Evolutionary conservation across 352 stramenopile genomes (phyloP), one percentile per base, ranked within the genome.

Genomic region (Thraustochytrium striatum): DNA sequence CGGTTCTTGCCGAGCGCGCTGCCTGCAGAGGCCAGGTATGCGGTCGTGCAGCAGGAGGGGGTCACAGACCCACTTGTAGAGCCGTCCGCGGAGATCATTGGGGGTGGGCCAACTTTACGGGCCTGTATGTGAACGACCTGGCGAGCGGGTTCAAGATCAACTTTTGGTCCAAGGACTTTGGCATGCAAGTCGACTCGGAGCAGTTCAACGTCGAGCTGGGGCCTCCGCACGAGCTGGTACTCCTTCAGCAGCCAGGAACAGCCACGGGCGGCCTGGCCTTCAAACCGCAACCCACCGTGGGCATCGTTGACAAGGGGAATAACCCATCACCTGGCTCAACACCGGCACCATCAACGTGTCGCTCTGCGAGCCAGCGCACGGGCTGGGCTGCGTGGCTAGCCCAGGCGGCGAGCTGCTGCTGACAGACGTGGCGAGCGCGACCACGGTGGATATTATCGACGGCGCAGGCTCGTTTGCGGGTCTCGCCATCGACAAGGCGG

Each of bases 241-340:
- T 94, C 80, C 69, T 87, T 47, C 82, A 88, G 25, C 87, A 93
- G 79, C 86, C 92, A 57, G 91, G 88, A 85, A 93, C 86, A 1
- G 89, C 90, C 2, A 92, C 87, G 52, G 88, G 89, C 69, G 90
- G 90, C 1, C 89, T 85, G 9, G 80, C 87, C 0, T 93, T 95
- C 72, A 82, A 87, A 28, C 90, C 90, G 0, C 89, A 94, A 68
- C 89, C 90, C 7, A 82, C 83, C n/a, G 87, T 87, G 1, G 87
- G 83, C 28, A 86, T 95, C 21, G 89, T 95, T 3, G 89, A 95
- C 70, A 86, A 85, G 9, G 61, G 73, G 8, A 41, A 36, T 28
- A 82, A 80, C 30, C 36, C 11, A 47, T 80, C 16, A 32, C 28
- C n/a, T 47, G 7, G 8, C 30, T 80, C 21, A 41, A 30, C 72